Base-by-base conservation (phyloP, 352 stramenopile species). In the Phytophthora palmivora region DNA sequence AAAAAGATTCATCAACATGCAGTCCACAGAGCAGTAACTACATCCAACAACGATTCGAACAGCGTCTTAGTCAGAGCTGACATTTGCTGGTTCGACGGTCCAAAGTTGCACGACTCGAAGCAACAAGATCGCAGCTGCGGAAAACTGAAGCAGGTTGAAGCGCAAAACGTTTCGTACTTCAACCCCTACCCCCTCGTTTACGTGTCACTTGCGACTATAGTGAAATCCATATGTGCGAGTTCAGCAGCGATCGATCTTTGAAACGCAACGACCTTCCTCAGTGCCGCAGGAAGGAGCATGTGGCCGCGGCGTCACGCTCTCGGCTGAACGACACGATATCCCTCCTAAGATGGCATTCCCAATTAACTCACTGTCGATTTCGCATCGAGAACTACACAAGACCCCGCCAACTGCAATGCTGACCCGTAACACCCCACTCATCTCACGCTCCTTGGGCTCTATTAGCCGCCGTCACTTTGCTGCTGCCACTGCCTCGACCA, bases 401-500 rank as follows among this genome's bases (percentile, higher is more conserved):
- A 19, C 37, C 22, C 28, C 19, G n/a, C 18, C 15, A 38, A 34
- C 11, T 26, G 58, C 44, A 32, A 83, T 84, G 72, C 47, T 84
- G 14, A 65, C 49, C n/a, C 67, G 63, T 19, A 67, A 63, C 49
- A n/a, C 53, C 26, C 14, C 61, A 10, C 30, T 70, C 21, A 26
- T 54, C 22, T 68, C 70, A 6, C 67, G 56, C 46, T 64, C 79
- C 16, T 21, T 77, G 11, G 34, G 50, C 15, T 39, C 36, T 16
- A 52, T 66, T 18, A 60, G 47, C 36, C 82, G 73, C 54, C 79
- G 82, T 44, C 61, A 79, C 38, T 78, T 89, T 45, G 82, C 78
- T 16, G 61, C 66, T 32, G 60, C 58, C 8, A 63, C 64, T 0
- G 48, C 67, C 4, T 74, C 70, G 14, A 54, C 72, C 41, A 60